Evolutionary conservation across 352 stramenopile genomes (phyloP).

Genomic region (Phytopythium vexans): DNA sequence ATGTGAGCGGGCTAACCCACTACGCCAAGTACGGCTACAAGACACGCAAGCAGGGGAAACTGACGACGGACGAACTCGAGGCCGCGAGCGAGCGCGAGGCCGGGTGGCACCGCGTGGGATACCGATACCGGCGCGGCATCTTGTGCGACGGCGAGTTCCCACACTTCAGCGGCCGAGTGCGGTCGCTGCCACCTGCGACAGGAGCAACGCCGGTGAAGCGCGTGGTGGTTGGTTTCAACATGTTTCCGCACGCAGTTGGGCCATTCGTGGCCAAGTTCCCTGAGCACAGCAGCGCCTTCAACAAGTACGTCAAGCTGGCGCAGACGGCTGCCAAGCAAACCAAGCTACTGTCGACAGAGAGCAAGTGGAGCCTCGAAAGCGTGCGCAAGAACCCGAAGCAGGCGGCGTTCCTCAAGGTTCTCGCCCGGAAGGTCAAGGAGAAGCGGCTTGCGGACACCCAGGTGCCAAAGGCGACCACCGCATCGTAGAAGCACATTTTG

Average conservation of each 20-base stretch:
- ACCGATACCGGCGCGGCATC: slow-evolving; percentile 57
- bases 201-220: slow-evolving; percentile 28
- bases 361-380: slow-evolving; percentile 48
- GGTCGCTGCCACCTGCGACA: slow-evolving; percentile 19
- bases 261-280: slow-evolving; percentile 55
- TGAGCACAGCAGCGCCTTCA: slow-evolving; percentile 68
- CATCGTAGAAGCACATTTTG: background rate
- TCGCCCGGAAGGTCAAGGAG: slow-evolving; percentile 57
- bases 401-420: slow-evolving; percentile 56
- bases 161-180: slow-evolving; percentile 65
- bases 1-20: slow-evolving; percentile 41
- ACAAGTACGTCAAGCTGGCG: slow-evolving; percentile 70
- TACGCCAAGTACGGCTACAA: slow-evolving; percentile 71
- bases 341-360: slow-evolving; percentile 16
- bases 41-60: slow-evolving; percentile 35
- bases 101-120: slow-evolving; percentile 44
- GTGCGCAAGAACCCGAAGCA: slow-evolving; percentile 59
- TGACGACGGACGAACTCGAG: slow-evolving; percentile 53
- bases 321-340: slow-evolving; percentile 53
- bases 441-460: slow-evolving; percentile 19
- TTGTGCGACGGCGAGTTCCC: slow-evolving; percentile 68
- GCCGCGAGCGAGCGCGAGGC: slow-evolving; percentile 14
- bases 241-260: slow-evolving; percentile 68
- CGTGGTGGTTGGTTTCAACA: slow-evolving; percentile 74
- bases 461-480: background rate